Evolutionary conservation across 352 stramenopile species (phyloP), one percentile per base, ranked within the genome.

Genomic region (Globisporangium polare): DNA sequence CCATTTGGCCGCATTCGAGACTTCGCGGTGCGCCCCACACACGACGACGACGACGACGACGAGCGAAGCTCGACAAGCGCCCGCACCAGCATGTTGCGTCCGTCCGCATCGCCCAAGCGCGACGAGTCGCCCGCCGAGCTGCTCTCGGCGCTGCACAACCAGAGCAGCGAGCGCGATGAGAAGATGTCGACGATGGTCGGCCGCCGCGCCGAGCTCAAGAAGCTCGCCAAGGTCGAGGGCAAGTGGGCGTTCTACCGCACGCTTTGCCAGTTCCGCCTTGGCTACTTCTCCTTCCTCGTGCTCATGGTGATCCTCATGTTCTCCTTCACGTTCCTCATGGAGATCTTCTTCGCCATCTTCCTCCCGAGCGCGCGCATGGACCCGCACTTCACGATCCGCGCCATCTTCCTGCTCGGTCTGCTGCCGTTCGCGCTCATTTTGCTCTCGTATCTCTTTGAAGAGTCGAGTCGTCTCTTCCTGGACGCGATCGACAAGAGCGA

Each of bases 271-370:
- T 93, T 95, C 67, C 80, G 87, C 1, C 73, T 95, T n/a, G 85
- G 85, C 56, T 95, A 94, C 72, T 88, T 95, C 63, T 81, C 87
- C 39, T 94, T 95, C 66, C 71, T 95, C 33, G 87, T 95, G 67
- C 80, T 92, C 62, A 90, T 95, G 80, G 86, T 88, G 65, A 92
- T 95, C 65, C 76, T 95, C 72, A 94, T 94, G 76, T 95, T 95
- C 66, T 92, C 83, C 42, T 90, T 95, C 71, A 89, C 83, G 65
- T 80, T 93, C 61, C 69, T 95, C 51, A 95, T 95, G 87, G 85
- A 94, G 67, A 92, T 94, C 43, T 94, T 95, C 79, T 95, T 95
- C 66, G 78, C 87, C n/a, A 92, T 94, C 60, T 95, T 94, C 64
- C 60, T 95, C 47, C 87, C 85, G 22, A 92, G 80, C 46, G 85